Conservation (phyloP, 2,329 filamentous ascomycete species). For the Elsinoe perseae region DNA sequence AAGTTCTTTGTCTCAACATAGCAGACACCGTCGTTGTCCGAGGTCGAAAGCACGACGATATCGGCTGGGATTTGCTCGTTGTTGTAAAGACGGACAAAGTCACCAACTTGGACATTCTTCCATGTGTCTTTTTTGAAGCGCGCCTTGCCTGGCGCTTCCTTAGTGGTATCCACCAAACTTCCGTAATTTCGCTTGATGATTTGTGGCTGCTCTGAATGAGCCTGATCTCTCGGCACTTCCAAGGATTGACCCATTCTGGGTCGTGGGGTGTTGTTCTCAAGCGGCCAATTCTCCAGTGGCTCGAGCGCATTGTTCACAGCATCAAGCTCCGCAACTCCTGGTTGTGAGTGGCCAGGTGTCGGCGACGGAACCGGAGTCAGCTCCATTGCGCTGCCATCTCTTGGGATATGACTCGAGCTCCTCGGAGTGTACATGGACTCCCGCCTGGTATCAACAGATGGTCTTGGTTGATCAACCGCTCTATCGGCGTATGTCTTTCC, state of each 20-base stretch:
- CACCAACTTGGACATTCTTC: constrained; percentile 92
- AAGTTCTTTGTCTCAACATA: constrained; percentile 98
- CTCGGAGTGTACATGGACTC: constrained; percentile 50
- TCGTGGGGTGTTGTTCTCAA: constrained; percentile 19
- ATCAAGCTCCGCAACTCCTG: constrained; percentile 32
- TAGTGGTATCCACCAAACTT: constrained; percentile 65
- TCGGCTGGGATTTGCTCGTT: constrained; percentile 94
- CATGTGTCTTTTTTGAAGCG: constrained; percentile 88
- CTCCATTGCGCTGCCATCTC: constrained; percentile 62
- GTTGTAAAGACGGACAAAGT: constrained; percentile 94
- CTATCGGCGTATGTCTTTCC: constrained; percentile 40
- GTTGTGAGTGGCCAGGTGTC: constrained; percentile 46
- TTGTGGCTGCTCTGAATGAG: constrained; percentile 20
- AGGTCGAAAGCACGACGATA: constrained; percentile 84
- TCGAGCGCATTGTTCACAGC: constrained; percentile 15
- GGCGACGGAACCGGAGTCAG: constrained; percentile 94
- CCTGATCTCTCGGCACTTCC: constrained; percentile 24
- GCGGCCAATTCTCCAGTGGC: constrained; percentile 20
- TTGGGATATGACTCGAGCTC: constrained; percentile 41
- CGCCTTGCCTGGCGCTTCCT: constrained; percentile 59
- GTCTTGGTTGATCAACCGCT: constrained; percentile 48
- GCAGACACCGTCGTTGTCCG: constrained; percentile 86
- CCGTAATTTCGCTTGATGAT: constrained; percentile 51
- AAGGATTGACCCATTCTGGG: constrained; percentile 23
- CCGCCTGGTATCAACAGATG: constrained; percentile 59